phyloP scores from a whole-genome alignment of 129 eudicot species.

The sunflower (Helianthus annuus) region DNA sequence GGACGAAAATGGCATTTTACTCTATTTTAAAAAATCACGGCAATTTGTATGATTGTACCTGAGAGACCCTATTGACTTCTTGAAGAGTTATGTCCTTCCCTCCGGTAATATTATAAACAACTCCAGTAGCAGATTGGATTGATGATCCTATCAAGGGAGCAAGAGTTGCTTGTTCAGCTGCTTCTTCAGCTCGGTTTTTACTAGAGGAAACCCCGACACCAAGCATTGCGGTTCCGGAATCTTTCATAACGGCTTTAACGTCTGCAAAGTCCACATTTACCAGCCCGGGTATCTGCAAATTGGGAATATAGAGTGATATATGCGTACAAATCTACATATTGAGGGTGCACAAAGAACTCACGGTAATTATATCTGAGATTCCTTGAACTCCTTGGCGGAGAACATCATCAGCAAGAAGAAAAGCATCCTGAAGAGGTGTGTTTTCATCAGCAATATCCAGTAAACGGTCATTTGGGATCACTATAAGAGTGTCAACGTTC shows the following conservation, averaged over 20 bases:
- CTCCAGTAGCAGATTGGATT: slow-evolving; percentile 96
- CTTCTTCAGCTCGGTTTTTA: slow-evolving; percentile 98
- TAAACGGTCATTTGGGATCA: slow-evolving; percentile 94
- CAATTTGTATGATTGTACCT: slow-evolving; percentile 38
- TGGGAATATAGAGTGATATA: neutral
- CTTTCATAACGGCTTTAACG: slow-evolving; percentile 94
- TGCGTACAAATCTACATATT: neutral
- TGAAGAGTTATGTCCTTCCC: slow-evolving; percentile 97
- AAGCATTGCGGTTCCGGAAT: slow-evolving; percentile 99
- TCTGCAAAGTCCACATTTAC: slow-evolving; percentile 99
- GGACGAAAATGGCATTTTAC: too few species aligned
- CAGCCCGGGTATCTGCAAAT: slow-evolving; percentile 85
- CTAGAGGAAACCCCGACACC: slow-evolving; percentile 98
- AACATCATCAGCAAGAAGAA: slow-evolving; percentile 96
- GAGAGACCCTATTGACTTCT: slow-evolving; percentile 95
- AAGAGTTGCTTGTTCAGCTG: slow-evolving; percentile 97
- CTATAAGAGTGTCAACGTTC: slow-evolving; percentile 94
- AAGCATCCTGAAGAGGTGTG: slow-evolving; percentile 88
- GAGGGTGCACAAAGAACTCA: slow-evolving; percentile 32
- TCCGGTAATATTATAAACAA: slow-evolving; percentile 91
- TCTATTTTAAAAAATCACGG: too few species aligned
- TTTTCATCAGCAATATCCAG: slow-evolving; percentile 90
- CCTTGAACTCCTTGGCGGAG: slow-evolving; percentile 98
- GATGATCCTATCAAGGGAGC: slow-evolving; percentile 96
- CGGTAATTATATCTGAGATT: slow-evolving; percentile 92